Evolutionary conservation across 495 filamentous ascomycete genomes (phyloP), one percentile per base, ranked within the genome.

Genomic region (Tuber microsphaerosporum): DNA sequence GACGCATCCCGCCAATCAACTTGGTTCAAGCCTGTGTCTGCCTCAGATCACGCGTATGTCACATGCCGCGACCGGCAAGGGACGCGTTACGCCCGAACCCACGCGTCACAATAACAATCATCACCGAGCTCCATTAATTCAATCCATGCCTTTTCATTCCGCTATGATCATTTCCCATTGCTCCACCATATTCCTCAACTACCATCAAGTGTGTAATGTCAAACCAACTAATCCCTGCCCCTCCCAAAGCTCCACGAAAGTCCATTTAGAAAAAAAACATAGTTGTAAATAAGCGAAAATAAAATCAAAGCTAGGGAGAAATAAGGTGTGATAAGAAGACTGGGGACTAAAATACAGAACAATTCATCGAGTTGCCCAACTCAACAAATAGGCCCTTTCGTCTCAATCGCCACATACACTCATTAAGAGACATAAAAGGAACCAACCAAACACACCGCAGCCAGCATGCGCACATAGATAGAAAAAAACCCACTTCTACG

Each of bases 371-470:
- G 56, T 65, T 65, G 0, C 26, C 56, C 31, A 65, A 65, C 56
- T 34, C 56, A 65, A 65, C 56, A 34, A 65, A 65, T 17, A 31
- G 56, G 26, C 56, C 56, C 56, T 34, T 34, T 65, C 56, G 56
- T 65, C 56, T 65, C 56, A 65, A 65, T 65, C 56, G 26, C 56
- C 56, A 65, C 56, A 65, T 65, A 65, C 56, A 65, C 34, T 65
- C 56, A 80, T 81, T 81, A 82, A 77, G 71, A 73, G 26, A 77
- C 39, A 77, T 46, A 34, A 77, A 84, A 82, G 78, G 83, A 85
- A 85, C 80, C 80, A 84, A 83, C 73, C 82, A 81, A 77, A 83
- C 81, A 84, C 84, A 85, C 85, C 84, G 81, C 84, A 84, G 80
- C 84, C 82, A 82, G 83, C 84, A 84, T 84, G 83, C 83, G 79